phyloP scores from a whole-genome alignment of 768 basidiomycete genomes.

The Boletus bicolor region DNA sequence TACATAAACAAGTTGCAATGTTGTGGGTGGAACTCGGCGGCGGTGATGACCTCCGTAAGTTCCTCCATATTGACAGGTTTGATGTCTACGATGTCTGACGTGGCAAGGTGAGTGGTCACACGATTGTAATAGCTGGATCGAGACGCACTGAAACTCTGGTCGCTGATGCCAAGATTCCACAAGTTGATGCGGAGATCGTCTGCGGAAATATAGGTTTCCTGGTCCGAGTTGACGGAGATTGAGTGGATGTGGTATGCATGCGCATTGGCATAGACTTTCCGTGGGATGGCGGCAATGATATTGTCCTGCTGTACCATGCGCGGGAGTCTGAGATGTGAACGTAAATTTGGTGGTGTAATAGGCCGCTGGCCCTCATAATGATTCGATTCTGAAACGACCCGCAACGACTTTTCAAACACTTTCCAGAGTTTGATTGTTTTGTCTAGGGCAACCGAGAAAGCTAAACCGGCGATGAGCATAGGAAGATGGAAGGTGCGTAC shows the following conservation, averaged over 20 bases:
- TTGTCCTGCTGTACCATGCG: slow-evolving; percentile 93
- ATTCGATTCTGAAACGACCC: slow-evolving; percentile 96
- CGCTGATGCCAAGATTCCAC: slow-evolving; percentile 98
- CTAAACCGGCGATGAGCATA: not conserved
- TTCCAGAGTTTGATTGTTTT: slow-evolving; percentile 99
- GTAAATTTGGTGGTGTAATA: slow-evolving; percentile 56
- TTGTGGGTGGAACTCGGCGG: slow-evolving; percentile 96
- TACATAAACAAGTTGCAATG: slow-evolving; percentile 99
- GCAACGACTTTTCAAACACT: slow-evolving; percentile 97
- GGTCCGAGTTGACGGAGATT: slow-evolving; percentile 98
- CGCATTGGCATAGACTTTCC: slow-evolving; percentile 98
- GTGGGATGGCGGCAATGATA: slow-evolving; percentile 96
- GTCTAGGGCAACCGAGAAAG: slow-evolving; percentile 49
- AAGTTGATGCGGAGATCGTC: slow-evolving; percentile 96
- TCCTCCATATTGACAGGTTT: slow-evolving; percentile 99
- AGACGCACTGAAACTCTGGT: slow-evolving; percentile 96
- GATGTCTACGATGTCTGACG: slow-evolving; percentile 96
- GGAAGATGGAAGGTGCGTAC: slow-evolving; percentile 40
- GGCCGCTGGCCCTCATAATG: slow-evolving; percentile 77
- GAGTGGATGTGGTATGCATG: slow-evolving; percentile 99
- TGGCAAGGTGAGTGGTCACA: not conserved
- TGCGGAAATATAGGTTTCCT: slow-evolving; percentile 99
- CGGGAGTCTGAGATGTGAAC: slow-evolving; percentile 75
- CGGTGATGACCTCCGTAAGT: slow-evolving; percentile 99
- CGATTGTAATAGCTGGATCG: not conserved